Percentiles rank a stretch among this genome's conserved stretches.
phyloP scores from a whole-genome alignment of 139 green algal genomes.

The Trebouxia sp. region DNA sequence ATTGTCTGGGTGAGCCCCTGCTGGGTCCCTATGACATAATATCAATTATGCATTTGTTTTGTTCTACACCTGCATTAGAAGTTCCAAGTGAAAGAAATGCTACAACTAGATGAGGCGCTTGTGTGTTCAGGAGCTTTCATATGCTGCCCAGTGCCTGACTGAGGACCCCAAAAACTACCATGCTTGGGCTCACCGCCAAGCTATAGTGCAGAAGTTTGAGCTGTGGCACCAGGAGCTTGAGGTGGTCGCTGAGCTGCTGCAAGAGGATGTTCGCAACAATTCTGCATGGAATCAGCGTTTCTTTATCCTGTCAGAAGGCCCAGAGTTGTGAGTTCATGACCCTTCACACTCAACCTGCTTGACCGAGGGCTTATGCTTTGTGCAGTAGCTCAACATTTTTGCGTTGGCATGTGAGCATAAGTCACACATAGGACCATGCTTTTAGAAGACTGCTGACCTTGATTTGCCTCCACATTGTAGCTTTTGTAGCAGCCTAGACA shows the following conservation, averaged over 20 bases:
- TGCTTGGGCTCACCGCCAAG: constrained; percentile 81
- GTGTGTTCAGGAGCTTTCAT: constrained; percentile 52
- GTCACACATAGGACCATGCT: not conserved
- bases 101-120: no score
- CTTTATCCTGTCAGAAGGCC: constrained; percentile 56
- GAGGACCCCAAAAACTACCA: constrained; percentile 91
- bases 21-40: no score
- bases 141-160: constrained; percentile 55
- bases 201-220: constrained; percentile 46
- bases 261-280: constrained; percentile 85
- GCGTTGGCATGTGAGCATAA: not conserved
- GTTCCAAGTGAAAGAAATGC: no score
- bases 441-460: no score
- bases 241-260: constrained; percentile 53
- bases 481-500: no score
- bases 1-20: no score
- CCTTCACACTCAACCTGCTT: not conserved
- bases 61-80: no score
- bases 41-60: no score
- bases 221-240: constrained; percentile 63
- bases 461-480: no score
- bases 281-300: constrained; percentile 84
- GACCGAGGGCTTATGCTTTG: not conserved
- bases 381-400: not conserved
- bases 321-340: not conserved